These are phyloP conservation scores for Zymoseptoria tritici DNA, from an alignment of 2,329 filamentous ascomycete species.

Conservation along the genomic window DNA sequence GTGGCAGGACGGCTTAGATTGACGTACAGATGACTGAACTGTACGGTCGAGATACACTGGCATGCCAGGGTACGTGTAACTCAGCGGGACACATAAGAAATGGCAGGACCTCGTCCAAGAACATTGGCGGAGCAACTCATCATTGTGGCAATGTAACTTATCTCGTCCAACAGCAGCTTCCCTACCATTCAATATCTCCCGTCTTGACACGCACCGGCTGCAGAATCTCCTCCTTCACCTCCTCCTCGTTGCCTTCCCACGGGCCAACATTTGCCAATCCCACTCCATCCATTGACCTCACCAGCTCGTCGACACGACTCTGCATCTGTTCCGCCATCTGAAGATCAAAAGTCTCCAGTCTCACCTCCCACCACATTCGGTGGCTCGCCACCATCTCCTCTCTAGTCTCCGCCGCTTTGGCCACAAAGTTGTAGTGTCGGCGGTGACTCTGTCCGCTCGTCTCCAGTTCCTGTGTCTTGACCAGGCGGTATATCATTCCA, in stretches of 20 bases:
- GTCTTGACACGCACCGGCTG: not conserved
- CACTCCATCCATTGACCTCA: slow-evolving; percentile 13
- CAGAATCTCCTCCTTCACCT: not conserved
- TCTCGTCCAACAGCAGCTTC: not conserved
- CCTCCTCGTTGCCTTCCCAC: not conserved
- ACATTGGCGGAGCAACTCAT: too few species aligned
- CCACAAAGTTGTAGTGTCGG: slow-evolving; percentile 9
- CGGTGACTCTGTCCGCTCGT: slow-evolving; percentile 1
- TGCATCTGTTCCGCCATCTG: slow-evolving; percentile 8
- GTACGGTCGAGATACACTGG: too few species aligned
- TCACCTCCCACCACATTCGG: slow-evolving; percentile 14
- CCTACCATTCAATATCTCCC: not conserved
- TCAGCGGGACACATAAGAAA: too few species aligned
- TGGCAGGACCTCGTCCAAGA: too few species aligned
- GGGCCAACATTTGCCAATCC: slow-evolving; percentile 10
- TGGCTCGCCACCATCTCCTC: slow-evolving; percentile 12
- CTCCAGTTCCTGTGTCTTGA: slow-evolving; percentile 11
- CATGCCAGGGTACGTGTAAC: too few species aligned
- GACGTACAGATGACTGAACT: too few species aligned
- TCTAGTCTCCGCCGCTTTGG: slow-evolving; percentile 2
- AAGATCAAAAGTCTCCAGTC: slow-evolving; percentile 13
- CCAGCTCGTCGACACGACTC: slow-evolving; percentile 7
- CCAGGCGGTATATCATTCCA: slow-evolving; percentile 6
- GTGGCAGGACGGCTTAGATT: too few species aligned
- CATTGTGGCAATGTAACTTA: not conserved